Percentiles rank a stretch among this genome's conserved stretches.
Evolutionary conservation across 805 yeast species (phyloP).

Genomic region (Spathaspora sp.): DNA sequence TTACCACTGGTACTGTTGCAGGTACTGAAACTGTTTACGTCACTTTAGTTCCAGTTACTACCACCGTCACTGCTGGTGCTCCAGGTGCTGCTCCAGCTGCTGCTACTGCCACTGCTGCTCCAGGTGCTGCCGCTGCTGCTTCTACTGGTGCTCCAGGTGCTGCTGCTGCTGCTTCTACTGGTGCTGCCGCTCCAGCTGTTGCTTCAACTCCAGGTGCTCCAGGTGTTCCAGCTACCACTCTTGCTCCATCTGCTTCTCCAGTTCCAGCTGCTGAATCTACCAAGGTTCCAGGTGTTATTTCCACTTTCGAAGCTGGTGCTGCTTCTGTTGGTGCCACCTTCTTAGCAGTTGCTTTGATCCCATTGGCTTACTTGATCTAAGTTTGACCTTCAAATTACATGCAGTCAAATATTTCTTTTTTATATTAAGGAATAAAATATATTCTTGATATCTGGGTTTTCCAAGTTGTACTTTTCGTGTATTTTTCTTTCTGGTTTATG

Average conservation of each 20-base stretch:
- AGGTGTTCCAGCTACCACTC: slow-evolving; percentile 11
- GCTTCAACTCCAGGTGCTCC: slow-evolving; percentile 7
- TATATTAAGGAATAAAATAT: background rate
- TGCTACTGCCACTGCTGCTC: slow-evolving; percentile 5
- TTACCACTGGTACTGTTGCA: slow-evolving; percentile 19
- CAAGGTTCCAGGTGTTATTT: slow-evolving; percentile 6
- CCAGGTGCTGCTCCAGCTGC: slow-evolving; percentile 8
- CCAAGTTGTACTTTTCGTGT: background rate
- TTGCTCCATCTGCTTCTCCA: slow-evolving; percentile 6
- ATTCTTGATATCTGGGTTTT: slow-evolving; percentile 1
- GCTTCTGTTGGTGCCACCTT: slow-evolving; percentile 18
- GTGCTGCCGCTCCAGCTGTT: slow-evolving; percentile 6
- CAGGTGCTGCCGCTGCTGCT: slow-evolving; percentile 6
- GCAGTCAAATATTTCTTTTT: background rate
- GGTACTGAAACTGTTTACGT: slow-evolving; percentile 33
- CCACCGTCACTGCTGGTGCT: slow-evolving; percentile 3
- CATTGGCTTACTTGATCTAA: slow-evolving; percentile 36
- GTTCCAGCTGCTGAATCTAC: slow-evolving; percentile 9
- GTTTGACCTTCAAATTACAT: slow-evolving; percentile 1
- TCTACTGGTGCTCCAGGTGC: slow-evolving; percentile 9
- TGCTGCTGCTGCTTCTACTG: no score
- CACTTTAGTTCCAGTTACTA: slow-evolving; percentile 26
- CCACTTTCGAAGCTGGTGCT: slow-evolving; percentile 24
- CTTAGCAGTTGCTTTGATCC: slow-evolving; percentile 26
- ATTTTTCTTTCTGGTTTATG: background rate